Evolutionary conservation across 805 yeast genomes (phyloP), one percentile per base, ranked within the genome.

Genomic region (Zygotorulaspora sp.): DNA sequence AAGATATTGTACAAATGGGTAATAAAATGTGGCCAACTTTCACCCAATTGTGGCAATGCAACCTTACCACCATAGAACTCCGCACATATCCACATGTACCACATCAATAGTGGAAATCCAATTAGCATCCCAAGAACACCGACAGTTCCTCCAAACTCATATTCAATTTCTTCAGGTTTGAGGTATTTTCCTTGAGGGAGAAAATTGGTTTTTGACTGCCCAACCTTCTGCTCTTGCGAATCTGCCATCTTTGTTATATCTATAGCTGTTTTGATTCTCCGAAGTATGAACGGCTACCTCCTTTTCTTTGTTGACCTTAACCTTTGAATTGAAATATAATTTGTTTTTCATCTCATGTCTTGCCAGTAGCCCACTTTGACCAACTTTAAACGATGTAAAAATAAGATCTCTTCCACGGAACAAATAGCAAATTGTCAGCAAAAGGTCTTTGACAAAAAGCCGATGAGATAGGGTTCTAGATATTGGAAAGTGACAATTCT

Each of bases 51-150:
- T 3, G 96, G 96, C 61, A 71, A 65, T 16, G 95, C 87, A 19
- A 85, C 71, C 33, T 67, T 55, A 1, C 96, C 96, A 46, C 68
- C 68, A 63, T 87, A 86, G 61, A 82, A 88, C 45, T 76, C 75
- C 35, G 92, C 90, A 53, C 87, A 74, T 38, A 90, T 79, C 94
- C 96, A 90, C 92, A 92, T 83, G 66, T 92, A 92, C 72, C 82
- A 86, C 98, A 92, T 92, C 56, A 92, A 70, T 32, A 81, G 57
- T 6, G 98, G 98, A 67, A 92, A 92, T 3, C 95, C 95, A 30
- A 77, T 58, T 80, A 90, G 77, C 97, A 92, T 90, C 5, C 89
- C 90, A 14, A 80, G 41, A 33, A 87, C 96, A 40, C 98, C 98
- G 5, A 71, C 63, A 17, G 94, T 82, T 0, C 97, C 97, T 35